Conservation (phyloP, 192 early-diverging fungal genomes). For the Mortierella hygrophila region DNA sequence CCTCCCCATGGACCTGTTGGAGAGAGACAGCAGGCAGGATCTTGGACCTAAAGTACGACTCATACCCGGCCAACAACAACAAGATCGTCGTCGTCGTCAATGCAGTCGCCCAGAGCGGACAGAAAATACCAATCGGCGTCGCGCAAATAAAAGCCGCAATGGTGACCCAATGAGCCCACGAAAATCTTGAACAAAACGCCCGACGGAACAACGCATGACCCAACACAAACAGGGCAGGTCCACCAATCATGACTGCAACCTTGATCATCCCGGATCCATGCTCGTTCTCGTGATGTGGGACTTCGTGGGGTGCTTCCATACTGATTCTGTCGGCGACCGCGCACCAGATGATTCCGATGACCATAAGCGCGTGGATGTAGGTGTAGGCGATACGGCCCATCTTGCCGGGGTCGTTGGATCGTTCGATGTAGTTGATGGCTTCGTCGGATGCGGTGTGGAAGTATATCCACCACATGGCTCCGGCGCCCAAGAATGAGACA, state of each 20-base stretch:
- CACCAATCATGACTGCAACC: constrained; percentile 43
- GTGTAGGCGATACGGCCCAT: constrained; percentile 48
- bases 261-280: constrained; percentile 12
- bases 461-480: constrained; percentile 54
- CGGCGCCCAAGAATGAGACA: constrained; percentile 34
- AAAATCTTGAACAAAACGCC: constrained; percentile 16
- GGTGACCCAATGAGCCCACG: constrained; percentile 25
- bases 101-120: constrained; percentile 32
- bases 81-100: constrained; percentile 27
- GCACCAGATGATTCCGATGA: constrained; percentile 43
- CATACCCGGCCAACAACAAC: constrained; percentile 12
- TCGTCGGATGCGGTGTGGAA: constrained; percentile 39
- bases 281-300: constrained; percentile 28
- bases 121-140: constrained; percentile 34
- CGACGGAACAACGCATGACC: constrained; percentile 41
- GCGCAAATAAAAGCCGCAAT: constrained; percentile 23
- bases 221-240: constrained; percentile 33
- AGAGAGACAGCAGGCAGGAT: constrained; percentile 5
- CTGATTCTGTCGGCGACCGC: constrained; percentile 41
- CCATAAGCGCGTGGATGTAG: constrained; percentile 42
- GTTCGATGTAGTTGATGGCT: constrained; percentile 31
- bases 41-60: constrained; percentile 32
- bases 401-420: constrained; percentile 27
- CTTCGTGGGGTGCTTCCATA: constrained; percentile 19
- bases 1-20: not conserved